Base-by-base conservation (phyloP, 768 basidiomycete species). In the Filobasidium wieringae region DNA sequence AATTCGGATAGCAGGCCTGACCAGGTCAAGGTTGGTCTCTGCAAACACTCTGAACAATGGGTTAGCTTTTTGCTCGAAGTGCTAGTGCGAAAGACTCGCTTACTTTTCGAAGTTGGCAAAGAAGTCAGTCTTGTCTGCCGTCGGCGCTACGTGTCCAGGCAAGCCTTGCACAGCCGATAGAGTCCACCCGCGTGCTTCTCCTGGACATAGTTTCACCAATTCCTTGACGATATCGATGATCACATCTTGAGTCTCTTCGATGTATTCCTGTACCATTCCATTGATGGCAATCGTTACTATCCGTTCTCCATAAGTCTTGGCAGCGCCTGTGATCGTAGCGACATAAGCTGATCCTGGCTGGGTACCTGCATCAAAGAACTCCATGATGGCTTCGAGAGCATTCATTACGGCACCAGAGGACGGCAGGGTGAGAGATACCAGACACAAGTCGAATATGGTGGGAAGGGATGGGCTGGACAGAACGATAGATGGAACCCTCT, bases 241-340 rank as follows among this genome's bases (percentile, higher is more conserved):
- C 33, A 77, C 70, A 8, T 85, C 79, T 6, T 82, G 78, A 2
- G 84, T 80, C 58, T 96, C 93, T 68, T 89, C 89, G 3, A 88
- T 88, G 71, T 92, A 97, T 60, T 86, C 84, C 22, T 85, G 83
- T 4, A 88, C 82, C 27, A 96, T 77, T 3, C 95, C 93, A 19
- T 79, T 75, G 53, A 97, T 76, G 29, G 90, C 71, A 62, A 81
- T 81, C 14, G 80, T 79, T 15, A 87, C 70, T 15, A 97, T 78
- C 64, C 81, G 80, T 54, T 80, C 79, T 3, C 90, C 89, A 70
- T 76, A 73, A 31, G 79, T 76, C 11, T 40, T 55, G 17, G 31
- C 45, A 17, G 34, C 22, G 32, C 30, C 55, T 30, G 68, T 58
- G 37, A 60, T 77, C 53, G 63, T 66, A 53, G 75, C 74, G 52